Conservation (phyloP, 2,329 filamentous ascomycete species). For the Pseudogymnoascus sp. region DNA sequence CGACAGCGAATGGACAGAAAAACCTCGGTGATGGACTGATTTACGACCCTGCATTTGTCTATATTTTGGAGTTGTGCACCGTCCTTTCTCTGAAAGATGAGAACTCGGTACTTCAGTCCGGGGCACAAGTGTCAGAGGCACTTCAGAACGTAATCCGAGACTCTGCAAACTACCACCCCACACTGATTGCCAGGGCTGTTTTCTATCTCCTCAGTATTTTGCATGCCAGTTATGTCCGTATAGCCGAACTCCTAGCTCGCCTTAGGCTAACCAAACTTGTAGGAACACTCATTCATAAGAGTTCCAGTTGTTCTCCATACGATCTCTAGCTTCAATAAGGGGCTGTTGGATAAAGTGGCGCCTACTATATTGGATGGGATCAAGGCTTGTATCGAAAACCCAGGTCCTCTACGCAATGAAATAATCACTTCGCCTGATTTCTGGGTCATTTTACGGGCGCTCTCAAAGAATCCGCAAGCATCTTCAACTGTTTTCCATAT, state of each 20-base stretch:
- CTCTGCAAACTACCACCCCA: conserved; percentile 67
- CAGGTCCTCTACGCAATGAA: conserved; percentile 75
- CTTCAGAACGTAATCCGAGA: conserved; percentile 79
- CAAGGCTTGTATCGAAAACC: conserved; percentile 68
- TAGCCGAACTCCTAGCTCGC: neutral
- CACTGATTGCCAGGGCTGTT: conserved; percentile 75
- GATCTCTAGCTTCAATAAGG: conserved; percentile 78
- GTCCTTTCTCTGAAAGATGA: conserved; percentile 70
- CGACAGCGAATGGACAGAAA: conserved; percentile 56
- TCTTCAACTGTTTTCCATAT: conserved; percentile 78
- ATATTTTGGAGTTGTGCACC: conserved; percentile 86
- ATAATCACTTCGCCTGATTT: conserved; percentile 96
- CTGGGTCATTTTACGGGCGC: conserved; percentile 77
- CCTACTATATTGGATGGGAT: conserved; percentile 72
- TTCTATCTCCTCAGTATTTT: conserved; percentile 82
- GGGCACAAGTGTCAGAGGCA: conserved; percentile 71
- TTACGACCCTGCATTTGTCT: conserved; percentile 83
- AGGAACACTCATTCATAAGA: conserved; percentile 87
- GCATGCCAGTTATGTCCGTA: conserved; percentile 73
- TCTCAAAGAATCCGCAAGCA: conserved; percentile 63
- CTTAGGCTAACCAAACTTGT: conserved; percentile 23
- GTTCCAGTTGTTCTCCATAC: conserved; percentile 86
- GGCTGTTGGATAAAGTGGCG: conserved; percentile 68
- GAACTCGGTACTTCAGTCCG: conserved; percentile 63
- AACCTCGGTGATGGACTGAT: conserved; percentile 46